Percentiles rank a stretch among this genome's conserved stretches.
These are phyloP conservation scores for Podospora pseudoanserina DNA, from an alignment of 495 filamentous ascomycete genomes.

Conservation along the genomic window DNA sequence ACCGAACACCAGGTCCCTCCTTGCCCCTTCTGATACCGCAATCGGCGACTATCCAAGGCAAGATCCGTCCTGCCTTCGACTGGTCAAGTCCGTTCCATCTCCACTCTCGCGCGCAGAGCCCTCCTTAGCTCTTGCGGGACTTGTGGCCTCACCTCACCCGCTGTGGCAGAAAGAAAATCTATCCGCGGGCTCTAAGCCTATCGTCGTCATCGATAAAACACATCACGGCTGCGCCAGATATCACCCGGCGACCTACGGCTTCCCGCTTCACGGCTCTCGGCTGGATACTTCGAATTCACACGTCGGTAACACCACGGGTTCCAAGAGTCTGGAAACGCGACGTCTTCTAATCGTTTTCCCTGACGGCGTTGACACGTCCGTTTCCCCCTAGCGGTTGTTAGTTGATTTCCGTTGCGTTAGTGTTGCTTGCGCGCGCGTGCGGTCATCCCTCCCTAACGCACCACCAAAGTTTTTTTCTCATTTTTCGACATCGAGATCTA, in stretches of 20 bases:
- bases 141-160: slow-evolving; percentile 14
- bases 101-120: slow-evolving; percentile 29
- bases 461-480: slow-evolving; percentile 9
- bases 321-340: not conserved
- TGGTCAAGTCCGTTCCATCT: slow-evolving; percentile 23
- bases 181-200: slow-evolving; percentile 9
- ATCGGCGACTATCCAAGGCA: slow-evolving; percentile 28
- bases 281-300: not conserved
- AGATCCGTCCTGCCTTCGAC: slow-evolving; percentile 22
- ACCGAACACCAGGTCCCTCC: not conserved
- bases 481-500: slow-evolving; percentile 9
- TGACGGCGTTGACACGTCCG: not conserved
- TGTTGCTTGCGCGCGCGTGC: not conserved
- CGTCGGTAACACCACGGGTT: slow-evolving; percentile 2
- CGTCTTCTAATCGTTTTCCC: not conserved
- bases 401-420: slow-evolving; percentile 1
- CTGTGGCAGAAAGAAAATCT: slow-evolving; percentile 17
- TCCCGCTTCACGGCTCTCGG: not conserved
- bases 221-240: slow-evolving; percentile 5
- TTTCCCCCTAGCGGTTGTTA: not conserved
- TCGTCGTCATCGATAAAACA: slow-evolving; percentile 12
- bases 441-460: slow-evolving; percentile 11
- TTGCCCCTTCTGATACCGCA: slow-evolving; percentile 25
- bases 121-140: slow-evolving; percentile 9
- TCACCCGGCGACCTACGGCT: slow-evolving; percentile 7